Evolutionary conservation across 106 monocot genomes (phyloP).

Genomic region (Hemerocallis citrina): DNA sequence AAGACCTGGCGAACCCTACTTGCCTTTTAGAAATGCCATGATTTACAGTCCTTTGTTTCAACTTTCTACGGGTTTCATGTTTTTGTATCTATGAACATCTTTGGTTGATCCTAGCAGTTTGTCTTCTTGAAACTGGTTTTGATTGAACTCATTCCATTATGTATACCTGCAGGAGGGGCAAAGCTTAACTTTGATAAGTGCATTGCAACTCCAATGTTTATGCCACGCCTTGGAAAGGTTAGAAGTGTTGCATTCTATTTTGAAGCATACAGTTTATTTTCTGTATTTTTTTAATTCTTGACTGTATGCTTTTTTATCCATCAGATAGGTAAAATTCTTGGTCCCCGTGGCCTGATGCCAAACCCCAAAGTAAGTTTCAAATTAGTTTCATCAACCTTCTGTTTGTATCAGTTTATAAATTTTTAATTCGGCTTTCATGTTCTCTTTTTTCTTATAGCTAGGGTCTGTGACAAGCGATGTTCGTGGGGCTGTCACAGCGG

Average conservation of each 20-base stretch:
- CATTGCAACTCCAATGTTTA: slow-evolving; percentile 76
- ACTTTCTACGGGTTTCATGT: background rate
- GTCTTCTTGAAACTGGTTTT: no score
- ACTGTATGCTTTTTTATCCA: slow-evolving; percentile 8
- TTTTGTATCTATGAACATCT: background rate
- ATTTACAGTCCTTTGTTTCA: background rate
- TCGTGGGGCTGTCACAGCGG: slow-evolving; percentile 64
- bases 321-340: slow-evolving; percentile 87
- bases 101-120: no score
- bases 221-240: slow-evolving; percentile 95
- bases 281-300: no score
- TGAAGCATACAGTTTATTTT: no score
- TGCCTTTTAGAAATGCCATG: background rate
- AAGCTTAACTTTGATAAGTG: slow-evolving; percentile 96
- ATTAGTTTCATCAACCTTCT: background rate
- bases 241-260: background rate
- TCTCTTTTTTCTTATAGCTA: slow-evolving; percentile 39
- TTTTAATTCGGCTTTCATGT: background rate
- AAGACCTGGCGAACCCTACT: no score
- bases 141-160: no score
- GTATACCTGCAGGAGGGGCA: slow-evolving; percentile 60
- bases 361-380: slow-evolving; percentile 75
- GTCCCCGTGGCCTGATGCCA: slow-evolving; percentile 97
- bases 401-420: background rate
- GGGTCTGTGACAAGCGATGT: slow-evolving; percentile 95